Evolutionary conservation across 2,329 filamentous ascomycete species (phyloP), one percentile per base, ranked within the genome.

Genomic region (Colletotrichum sp.): DNA sequence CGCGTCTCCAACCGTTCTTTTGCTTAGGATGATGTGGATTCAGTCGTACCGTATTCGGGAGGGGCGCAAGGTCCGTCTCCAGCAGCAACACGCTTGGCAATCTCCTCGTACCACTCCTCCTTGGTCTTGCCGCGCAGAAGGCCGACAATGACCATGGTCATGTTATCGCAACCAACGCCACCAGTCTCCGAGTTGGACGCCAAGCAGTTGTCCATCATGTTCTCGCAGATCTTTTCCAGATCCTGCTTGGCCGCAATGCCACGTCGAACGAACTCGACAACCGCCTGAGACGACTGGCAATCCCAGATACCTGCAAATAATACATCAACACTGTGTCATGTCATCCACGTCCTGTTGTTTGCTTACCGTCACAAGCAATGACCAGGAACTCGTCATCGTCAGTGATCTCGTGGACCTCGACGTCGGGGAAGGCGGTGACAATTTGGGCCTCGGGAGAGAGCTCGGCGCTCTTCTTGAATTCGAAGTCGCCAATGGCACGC

Each of bases 201-300:
- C 79, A 99, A 90, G 84, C 97, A 99, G 88, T 98, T 99, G 89
- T 99, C 96, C 97, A 99, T 99, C 95, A 99, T 98, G 88, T 99
- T 99, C 87, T 99, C 97, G 86, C 96, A 98, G 82, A 99, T 98
- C 84, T 95, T 94, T 72, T 96, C 93, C 68, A 99, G 91, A 66
- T 98, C 94, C 87, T 99, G 97, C 89, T 98, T 98, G 68, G 96
- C 96, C 66, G 96, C 96, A 84, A 99, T 98, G 73, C 97, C 97
- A 83, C 97, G 94, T 84, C 97, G 92, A 78, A 98, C 97, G 83
- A 99, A 99, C 86, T 99, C 97, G 80, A 98, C 89, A 39, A 99
- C 97, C 52, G 96, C 95, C 88, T 99, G 97, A 61, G 97, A 99
- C 72, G 97, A 98, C 85, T 98, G 97, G 85, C 97, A 98, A 87